Conservation (phyloP, 495 filamentous ascomycete species). For the Cercophora scortea region DNA sequence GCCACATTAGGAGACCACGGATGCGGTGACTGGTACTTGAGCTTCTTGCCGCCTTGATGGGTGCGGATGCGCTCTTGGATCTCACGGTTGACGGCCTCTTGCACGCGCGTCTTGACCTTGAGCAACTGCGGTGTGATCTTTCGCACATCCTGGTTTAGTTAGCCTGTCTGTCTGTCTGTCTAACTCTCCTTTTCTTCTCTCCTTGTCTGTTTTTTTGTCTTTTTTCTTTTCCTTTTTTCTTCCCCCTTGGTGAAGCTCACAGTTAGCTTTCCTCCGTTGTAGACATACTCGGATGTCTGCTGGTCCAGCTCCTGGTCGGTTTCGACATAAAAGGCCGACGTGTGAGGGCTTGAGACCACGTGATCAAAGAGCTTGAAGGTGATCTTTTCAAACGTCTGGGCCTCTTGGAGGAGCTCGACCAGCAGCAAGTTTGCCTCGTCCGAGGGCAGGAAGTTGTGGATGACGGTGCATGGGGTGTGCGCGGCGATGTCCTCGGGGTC, state of each 20-base stretch:
- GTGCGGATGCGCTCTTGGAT: constrained; percentile 57
- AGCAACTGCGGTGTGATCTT: constrained; percentile 63
- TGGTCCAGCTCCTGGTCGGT: constrained; percentile 49
- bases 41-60: constrained; percentile 58
- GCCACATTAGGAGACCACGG: constrained; percentile 81
- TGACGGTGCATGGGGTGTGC: constrained; percentile 80
- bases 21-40: constrained; percentile 64
- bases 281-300: constrained; percentile 73
- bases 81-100: constrained; percentile 65
- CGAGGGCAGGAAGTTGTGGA: constrained; percentile 79
- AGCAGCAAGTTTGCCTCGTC: constrained; percentile 66
- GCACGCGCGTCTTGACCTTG: constrained; percentile 56
- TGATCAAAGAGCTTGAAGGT: constrained; percentile 83
- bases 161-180: not conserved
- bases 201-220: not conserved
- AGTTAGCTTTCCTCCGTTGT: constrained; percentile 65
- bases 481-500: constrained; percentile 67
- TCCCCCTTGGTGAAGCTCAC: constrained; percentile 19
- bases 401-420: constrained; percentile 66
- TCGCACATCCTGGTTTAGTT: constrained; percentile 53
- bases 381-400: constrained; percentile 61
- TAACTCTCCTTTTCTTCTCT: not conserved
- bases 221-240: too few species aligned
- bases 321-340: constrained; percentile 71
- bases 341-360: constrained; percentile 74